A percentile compares a stretch with the other conserved stretches of the same genome.
Conservation (phyloP, 2,329 filamentous ascomycete genomes). For the Aspergillus sp. region DNA sequence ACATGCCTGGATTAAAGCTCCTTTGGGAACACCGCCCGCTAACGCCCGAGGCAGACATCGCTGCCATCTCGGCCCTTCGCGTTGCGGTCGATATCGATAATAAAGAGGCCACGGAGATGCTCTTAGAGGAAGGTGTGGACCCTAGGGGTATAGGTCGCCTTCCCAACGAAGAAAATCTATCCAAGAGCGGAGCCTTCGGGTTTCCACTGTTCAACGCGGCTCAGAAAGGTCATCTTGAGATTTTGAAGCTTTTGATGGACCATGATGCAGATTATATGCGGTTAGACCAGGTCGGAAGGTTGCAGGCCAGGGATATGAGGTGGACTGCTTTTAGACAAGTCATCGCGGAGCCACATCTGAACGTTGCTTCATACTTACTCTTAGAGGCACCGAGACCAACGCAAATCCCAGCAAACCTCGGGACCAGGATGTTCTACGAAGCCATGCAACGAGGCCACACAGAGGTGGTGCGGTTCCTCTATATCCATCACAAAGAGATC, state of each 20-base stretch:
- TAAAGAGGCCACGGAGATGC: not conserved
- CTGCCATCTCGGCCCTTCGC: not conserved
- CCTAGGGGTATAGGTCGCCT: not conserved
- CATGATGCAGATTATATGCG: not conserved
- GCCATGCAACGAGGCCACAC: not conserved
- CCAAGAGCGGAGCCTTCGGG: not conserved
- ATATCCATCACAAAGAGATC: not conserved
- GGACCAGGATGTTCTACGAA: not conserved
- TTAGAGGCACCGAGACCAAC: not conserved
- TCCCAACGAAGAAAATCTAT: not conserved
- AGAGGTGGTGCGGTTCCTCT: not conserved
- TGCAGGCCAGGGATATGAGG: not conserved
- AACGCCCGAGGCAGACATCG: not conserved
- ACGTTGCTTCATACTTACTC: not conserved
- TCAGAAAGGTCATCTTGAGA: not conserved
- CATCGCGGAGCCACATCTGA: not conserved
- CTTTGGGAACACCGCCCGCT: not conserved
- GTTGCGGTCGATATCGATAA: not conserved
- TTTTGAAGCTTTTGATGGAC: not conserved
- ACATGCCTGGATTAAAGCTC: not conserved
- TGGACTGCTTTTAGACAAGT: not conserved
- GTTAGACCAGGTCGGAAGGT: not conserved
- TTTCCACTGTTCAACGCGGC: not conserved
- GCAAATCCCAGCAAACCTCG: not conserved
- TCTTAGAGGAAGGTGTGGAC: not conserved